Base-by-base conservation (phyloP, 441 rosid genomes). In the Brassica balearica region DNA sequence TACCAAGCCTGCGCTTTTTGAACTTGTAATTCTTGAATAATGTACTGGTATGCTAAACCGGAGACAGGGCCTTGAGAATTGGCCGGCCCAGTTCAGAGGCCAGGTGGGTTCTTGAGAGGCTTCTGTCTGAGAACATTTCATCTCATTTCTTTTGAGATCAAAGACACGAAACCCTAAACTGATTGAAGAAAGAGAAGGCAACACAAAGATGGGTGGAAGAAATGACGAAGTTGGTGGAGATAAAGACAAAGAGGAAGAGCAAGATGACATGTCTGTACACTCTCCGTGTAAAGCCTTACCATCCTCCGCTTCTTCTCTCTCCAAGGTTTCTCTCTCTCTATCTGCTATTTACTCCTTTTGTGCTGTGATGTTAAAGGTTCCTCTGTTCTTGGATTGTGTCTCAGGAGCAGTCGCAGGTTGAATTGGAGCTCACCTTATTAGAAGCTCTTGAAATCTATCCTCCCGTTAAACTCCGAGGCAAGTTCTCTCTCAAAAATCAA, bases 381-480 rank as follows among this genome's bases (percentile, higher is more conserved):
- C 15, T 61, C 32, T 59, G 20, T 17, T 20, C 69, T 56, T 43
- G 51, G 17, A 25, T 38, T 53, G 43, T 0, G 11, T 60, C 69
- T 51, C 69, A 93, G 99, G 97, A 95, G 87, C 95, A 91, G 69
- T 90, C 92, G 32, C 90, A 96, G 92, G 93, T 90, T 66, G 98
- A 94, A 83, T 83, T 96, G 92, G 99, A 96, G 94, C 93, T 94
- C 4, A 89, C 88, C 73, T 85, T 96, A n/a, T 78, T 96, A 66
- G 96, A 94, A 88, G 98, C 97, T 67, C 91, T 96, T 65, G 96
- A 88, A 83, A 86, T 92, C 78, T 96, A 92, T 69, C 99, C 98
- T 84, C 97, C 92, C 0, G 88, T 80, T 75, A 96, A 91, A 82
- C 85, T 96, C 60, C 85, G 87, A 90, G 99, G 98, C 80, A 81